Conservation (phyloP, 805 yeast genomes). For the Spathaspora passalidarum region DNA sequence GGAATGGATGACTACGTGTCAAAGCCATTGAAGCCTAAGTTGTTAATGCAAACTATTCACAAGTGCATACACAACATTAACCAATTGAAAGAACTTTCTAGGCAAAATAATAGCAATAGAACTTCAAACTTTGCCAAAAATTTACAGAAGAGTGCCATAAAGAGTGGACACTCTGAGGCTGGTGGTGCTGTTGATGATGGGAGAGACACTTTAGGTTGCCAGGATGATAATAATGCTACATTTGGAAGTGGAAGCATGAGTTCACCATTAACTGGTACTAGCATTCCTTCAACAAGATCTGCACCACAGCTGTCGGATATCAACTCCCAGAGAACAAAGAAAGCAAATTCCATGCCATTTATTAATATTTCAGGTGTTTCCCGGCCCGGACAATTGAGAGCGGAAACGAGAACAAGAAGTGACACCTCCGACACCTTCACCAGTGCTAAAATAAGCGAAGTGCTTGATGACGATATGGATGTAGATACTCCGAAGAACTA, state of each 20-base stretch:
- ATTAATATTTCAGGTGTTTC: not conserved
- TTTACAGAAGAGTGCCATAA: conserved; percentile 35
- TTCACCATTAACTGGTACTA: not conserved
- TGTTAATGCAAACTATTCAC: conserved; percentile 79
- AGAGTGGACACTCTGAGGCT: conserved; percentile 6
- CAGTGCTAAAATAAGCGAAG: not conserved
- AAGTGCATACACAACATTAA: conserved; percentile 74
- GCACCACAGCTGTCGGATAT: not conserved
- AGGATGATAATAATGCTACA: not conserved
- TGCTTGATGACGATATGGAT: not conserved
- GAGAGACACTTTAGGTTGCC: not conserved
- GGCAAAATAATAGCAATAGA: conserved; percentile 44
- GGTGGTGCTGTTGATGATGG: not conserved
- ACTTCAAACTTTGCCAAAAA: conserved; percentile 46
- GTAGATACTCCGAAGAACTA: not conserved
- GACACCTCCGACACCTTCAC: not conserved
- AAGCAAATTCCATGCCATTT: not conserved
- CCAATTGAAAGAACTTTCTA: conserved; percentile 55
- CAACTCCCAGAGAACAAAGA: not conserved
- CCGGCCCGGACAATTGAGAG: not conserved
- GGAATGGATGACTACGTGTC: conserved; percentile 92
- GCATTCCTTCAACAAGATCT: not conserved
- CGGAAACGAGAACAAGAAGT: not conserved
- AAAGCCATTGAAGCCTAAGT: conserved; percentile 81
- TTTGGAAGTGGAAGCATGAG: not conserved